These are phyloP conservation scores for Cutaneotrichosporon curvatum DNA, from an alignment of 1,284 basidiomycete species.

Conservation along the genomic window DNA sequence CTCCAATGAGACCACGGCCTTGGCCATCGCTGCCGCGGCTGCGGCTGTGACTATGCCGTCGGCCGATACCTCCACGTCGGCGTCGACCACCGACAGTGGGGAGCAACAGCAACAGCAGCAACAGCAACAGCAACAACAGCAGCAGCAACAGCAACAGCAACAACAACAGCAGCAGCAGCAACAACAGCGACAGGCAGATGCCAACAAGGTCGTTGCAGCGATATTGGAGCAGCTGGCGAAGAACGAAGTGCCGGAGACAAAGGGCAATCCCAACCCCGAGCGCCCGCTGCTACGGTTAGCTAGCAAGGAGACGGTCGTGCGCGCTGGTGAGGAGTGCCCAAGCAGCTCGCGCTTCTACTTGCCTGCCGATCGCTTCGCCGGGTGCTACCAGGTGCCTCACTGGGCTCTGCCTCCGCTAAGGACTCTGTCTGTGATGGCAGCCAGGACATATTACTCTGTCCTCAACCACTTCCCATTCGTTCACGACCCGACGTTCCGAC, in stretches of 20 bases:
- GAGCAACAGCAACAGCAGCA: background rate
- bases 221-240: constrained; percentile 35
- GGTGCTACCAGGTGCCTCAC: constrained; percentile 48
- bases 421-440: constrained; percentile 45
- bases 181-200: background rate
- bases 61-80: background rate
- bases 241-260: constrained; percentile 36
- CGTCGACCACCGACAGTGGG: background rate
- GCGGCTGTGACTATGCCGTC: constrained; percentile 5
- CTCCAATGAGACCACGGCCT: constrained; percentile 16
- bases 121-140: constrained; percentile 1
- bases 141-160: constrained; percentile 2
- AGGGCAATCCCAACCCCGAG: constrained; percentile 42
- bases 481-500: constrained; percentile 47
- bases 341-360: constrained; percentile 24
- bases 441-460: constrained; percentile 44
- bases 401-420: constrained; percentile 46
- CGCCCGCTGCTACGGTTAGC: constrained; percentile 38
- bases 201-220: constrained; percentile 20
- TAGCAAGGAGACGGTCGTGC: constrained; percentile 11
- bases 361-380: constrained; percentile 43
- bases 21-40: constrained; percentile 12
- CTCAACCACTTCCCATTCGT: constrained; percentile 47
- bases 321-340: constrained; percentile 13
- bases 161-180: constrained; percentile 2